Evolutionary conservation across 1,139 yeast species (phyloP).

Genomic region (Candida neerlandica): DNA sequence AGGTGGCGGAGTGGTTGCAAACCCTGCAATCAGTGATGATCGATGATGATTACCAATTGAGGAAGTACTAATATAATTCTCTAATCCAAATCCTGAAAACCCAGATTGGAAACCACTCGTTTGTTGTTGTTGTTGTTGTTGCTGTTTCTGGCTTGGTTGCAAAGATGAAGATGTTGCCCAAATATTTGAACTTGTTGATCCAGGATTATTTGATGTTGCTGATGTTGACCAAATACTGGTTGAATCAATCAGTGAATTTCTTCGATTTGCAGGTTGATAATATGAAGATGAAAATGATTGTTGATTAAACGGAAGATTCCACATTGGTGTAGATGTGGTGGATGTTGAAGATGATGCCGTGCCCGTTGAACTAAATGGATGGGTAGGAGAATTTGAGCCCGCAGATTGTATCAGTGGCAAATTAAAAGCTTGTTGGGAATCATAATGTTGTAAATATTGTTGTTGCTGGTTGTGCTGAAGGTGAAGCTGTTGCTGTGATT

Average conservation of each 20-base stretch:
- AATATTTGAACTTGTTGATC: conserved; percentile 2
- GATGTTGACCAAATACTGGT: conserved; percentile 10
- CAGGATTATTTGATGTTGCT: background rate
- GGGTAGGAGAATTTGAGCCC: background rate
- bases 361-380: background rate
- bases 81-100: background rate
- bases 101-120: background rate
- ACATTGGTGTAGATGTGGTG: background rate
- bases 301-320: conserved; percentile 1
- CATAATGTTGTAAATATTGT: conserved; percentile 1
- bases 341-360: background rate
- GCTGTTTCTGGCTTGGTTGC: background rate
- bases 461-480: background rate
- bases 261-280: conserved; percentile 5
- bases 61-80: conserved; percentile 14
- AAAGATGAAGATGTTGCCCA: conserved; percentile 6
- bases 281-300: background rate
- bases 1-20: conserved; percentile 11
- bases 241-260: conserved; percentile 13
- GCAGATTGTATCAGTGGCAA: background rate
- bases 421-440: background rate
- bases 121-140: conserved; percentile 7
- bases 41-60: conserved; percentile 8
- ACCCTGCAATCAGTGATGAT: conserved; percentile 16
- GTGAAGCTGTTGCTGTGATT: conserved; percentile 3